Percentiles rank a stretch among this genome's conserved stretches.
phyloP scores from a whole-genome alignment of 805 yeast genomes.

The Zygotorulaspora florentina region DNA sequence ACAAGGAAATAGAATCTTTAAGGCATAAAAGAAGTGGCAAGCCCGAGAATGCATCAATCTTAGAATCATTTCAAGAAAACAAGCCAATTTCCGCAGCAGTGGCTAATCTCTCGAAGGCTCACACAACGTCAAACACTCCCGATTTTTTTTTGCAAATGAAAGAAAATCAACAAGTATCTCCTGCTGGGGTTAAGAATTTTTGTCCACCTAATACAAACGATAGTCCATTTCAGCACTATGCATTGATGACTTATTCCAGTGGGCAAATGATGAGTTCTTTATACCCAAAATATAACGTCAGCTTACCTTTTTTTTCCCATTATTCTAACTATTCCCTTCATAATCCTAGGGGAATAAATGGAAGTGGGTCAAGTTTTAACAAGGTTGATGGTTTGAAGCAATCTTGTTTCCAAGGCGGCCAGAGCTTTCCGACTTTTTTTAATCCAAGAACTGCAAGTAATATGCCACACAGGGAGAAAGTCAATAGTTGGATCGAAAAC shows the following conservation, averaged over 20 bases:
- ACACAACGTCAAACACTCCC: constrained; percentile 6
- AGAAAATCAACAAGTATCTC: constrained; percentile 5
- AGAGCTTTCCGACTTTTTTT: constrained; percentile 44
- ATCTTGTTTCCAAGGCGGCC: constrained; percentile 3
- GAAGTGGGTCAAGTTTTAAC: neutral
- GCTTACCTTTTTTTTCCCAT: constrained; percentile 10
- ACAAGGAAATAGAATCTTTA: constrained; percentile 5
- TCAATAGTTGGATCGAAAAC: constrained; percentile 55
- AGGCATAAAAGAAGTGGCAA: constrained; percentile 9
- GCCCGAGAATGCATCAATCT: constrained; percentile 16
- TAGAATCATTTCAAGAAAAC: constrained; percentile 2
- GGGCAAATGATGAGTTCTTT: constrained; percentile 14
- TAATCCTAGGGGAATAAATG: neutral
- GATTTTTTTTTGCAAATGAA: constrained; percentile 13
- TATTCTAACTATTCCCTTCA: constrained; percentile 11
- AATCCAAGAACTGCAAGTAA: constrained; percentile 59
- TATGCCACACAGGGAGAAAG: constrained; percentile 66
- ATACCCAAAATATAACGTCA: constrained; percentile 15
- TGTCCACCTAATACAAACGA: constrained; percentile 9
- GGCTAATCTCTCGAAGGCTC: constrained; percentile 5
- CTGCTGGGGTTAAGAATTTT: constrained; percentile 7
- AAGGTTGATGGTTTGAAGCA: neutral
- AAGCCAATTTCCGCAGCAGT: constrained; percentile 1
- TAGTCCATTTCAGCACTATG: constrained; percentile 18
- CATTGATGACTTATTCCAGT: constrained; percentile 18